Conservation (phyloP, 2,329 filamentous ascomycete genomes). For the Lojkania enalia region DNA sequence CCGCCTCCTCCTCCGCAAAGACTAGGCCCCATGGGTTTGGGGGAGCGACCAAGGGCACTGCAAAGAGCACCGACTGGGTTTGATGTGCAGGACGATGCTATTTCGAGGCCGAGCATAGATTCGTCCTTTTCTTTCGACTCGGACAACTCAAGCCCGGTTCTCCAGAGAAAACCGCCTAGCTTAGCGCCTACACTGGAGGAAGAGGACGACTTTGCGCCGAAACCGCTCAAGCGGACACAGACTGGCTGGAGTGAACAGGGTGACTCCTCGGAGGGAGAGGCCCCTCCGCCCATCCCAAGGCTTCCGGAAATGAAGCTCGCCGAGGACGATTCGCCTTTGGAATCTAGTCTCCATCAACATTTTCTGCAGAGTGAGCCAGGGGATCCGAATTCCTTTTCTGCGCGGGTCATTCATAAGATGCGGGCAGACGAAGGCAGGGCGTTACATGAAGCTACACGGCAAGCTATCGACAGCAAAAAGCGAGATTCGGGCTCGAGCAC, state of each 20-base stretch:
- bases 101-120: slow-evolving; percentile 33
- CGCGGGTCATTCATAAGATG: slow-evolving; percentile 55
- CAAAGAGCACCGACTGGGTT: slow-evolving; percentile 41
- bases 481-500: slow-evolving; percentile 38
- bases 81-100: slow-evolving; percentile 24
- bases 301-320: slow-evolving; percentile 28
- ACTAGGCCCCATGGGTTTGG: slow-evolving; percentile 41
- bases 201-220: slow-evolving; percentile 57
- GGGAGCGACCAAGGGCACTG: slow-evolving; percentile 35
- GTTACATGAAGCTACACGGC: slow-evolving; percentile 49
- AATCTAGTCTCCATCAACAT: slow-evolving; percentile 28
- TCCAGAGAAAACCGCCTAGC: slow-evolving; percentile 26
- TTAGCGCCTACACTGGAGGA: slow-evolving; percentile 39
- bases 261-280: slow-evolving; percentile 36
- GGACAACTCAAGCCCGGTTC: slow-evolving; percentile 29
- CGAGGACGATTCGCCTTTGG: slow-evolving; percentile 31
- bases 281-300: slow-evolving; percentile 50
- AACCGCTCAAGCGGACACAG: slow-evolving; percentile 60
- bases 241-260: slow-evolving; percentile 52
- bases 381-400: slow-evolving; percentile 50
- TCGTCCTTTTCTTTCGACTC: slow-evolving; percentile 39
- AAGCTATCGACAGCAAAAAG: slow-evolving; percentile 22
- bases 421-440: slow-evolving; percentile 56
- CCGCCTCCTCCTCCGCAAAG: slow-evolving; percentile 29
- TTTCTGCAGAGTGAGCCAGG: slow-evolving; percentile 36